Base-by-base conservation (phyloP, 352 stramenopile species). In the Phytophthora podocarpi region DNA sequence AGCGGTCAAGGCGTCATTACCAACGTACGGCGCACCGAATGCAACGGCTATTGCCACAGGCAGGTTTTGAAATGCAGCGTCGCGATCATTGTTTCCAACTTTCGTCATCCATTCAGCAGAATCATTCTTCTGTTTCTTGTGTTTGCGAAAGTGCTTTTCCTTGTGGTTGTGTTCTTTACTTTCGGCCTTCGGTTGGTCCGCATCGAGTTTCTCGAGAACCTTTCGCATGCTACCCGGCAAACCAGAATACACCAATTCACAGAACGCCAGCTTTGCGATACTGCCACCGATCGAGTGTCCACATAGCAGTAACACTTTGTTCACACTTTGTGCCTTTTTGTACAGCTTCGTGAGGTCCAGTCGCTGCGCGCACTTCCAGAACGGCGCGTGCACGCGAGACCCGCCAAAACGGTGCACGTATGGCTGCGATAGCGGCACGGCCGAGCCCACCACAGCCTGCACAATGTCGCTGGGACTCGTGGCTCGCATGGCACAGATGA, bases 201-300 rank as follows among this genome's bases (percentile, higher is more conserved):
- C 50, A 55, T 93, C 80, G 32, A 79, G 52, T 27, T 74, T 70
- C 41, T 89, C 79, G 4, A 93, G 59, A 48, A 76, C 43, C 21
- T 77, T 28, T 18, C 72, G 76, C 34, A 80, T 24, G 15, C 50
- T 58, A 7, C 31, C 50, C 2, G 83, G 82, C 8, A 92, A 72
- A 27, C 72, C 47, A 47, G 86, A 71, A 35, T 83, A 90, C 23
- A 91, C 66, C n/a, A 92, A 66, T 30, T 91, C 78, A 30, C 83
- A 89, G 5, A 92, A 65, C 10, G 65, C 81, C 23, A 94, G 30
- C 30, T 94, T 86, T 10, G 85, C 85, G 36, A 91, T 89, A 62
- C 85, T 91, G 4, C 85, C 85, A 9, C 73, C 78, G 30, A 91
- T 90, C 20, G 85, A 92, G 39, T 94, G 85, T 13, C 85, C 85